Conservation (phyloP, 768 basidiomycete species). For the Tulasnella sp. region DNA sequence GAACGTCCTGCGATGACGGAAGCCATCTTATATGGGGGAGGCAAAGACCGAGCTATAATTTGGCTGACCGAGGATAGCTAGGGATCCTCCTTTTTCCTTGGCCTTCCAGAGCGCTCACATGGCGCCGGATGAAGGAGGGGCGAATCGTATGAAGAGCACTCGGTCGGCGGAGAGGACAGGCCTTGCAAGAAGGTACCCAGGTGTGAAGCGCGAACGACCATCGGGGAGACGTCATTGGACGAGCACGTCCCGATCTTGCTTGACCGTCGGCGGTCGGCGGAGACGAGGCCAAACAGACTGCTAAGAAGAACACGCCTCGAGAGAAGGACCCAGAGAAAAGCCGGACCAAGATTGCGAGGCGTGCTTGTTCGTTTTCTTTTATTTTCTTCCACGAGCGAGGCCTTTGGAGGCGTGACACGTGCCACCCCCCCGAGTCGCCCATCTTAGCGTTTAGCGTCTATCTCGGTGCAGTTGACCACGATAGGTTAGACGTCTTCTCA, state of each 20-base stretch:
- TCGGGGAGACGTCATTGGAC: background rate
- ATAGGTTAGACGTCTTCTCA: conserved; percentile 6
- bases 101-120: background rate
- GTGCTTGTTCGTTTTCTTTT: background rate
- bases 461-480: background rate
- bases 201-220: background rate
- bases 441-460: background rate
- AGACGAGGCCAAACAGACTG: background rate
- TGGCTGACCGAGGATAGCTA: background rate
- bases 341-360: background rate
- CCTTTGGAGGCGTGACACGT: background rate
- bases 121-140: background rate
- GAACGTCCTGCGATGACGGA: background rate
- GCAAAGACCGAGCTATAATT: background rate
- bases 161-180: background rate
- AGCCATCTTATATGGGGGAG: background rate
- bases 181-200: background rate
- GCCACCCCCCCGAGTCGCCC: background rate
- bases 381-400: background rate
- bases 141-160: background rate
- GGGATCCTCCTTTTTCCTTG: background rate
- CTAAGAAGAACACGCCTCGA: background rate
- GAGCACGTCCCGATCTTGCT: background rate
- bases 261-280: background rate
- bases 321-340: background rate